These are phyloP conservation scores for Pichia kluyveri DNA, from an alignment of 805 yeast genomes.

Conservation along the genomic window DNA sequence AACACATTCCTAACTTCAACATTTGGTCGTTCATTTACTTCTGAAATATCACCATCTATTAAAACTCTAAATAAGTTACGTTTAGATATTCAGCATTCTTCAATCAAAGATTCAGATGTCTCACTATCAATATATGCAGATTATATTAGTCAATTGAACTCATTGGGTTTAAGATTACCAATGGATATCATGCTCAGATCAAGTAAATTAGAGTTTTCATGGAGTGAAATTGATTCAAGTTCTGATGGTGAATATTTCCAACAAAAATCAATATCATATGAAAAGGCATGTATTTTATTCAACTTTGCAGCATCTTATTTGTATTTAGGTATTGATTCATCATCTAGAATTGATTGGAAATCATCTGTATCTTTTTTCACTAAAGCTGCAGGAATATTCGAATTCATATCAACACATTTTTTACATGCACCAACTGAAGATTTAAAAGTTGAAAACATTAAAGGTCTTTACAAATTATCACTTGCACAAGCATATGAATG, in stretches of 20 bases:
- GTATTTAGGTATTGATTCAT: slow-evolving; percentile 31
- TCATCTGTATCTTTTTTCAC: slow-evolving; percentile 53
- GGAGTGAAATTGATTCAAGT: slow-evolving; percentile 63
- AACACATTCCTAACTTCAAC: slow-evolving; percentile 45
- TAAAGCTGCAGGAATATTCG: slow-evolving; percentile 70
- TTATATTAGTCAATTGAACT: slow-evolving; percentile 76
- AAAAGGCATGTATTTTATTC: slow-evolving; percentile 77
- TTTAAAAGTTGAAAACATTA: slow-evolving; percentile 57
- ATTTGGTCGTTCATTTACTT: slow-evolving; percentile 45
- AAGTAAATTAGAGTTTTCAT: slow-evolving; percentile 45
- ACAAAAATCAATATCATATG: slow-evolving; percentile 81
- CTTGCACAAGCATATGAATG: slow-evolving; percentile 87
- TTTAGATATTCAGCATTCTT: slow-evolving; percentile 44
- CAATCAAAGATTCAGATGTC: slow-evolving; percentile 32
- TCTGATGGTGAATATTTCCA: slow-evolving; percentile 32
- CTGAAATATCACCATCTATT: slow-evolving; percentile 51
- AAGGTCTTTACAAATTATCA: slow-evolving; percentile 54
- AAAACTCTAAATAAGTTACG: slow-evolving; percentile 47
- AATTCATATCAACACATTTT: slow-evolving; percentile 68
- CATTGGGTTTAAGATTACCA: slow-evolving; percentile 70
- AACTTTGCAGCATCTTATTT: slow-evolving; percentile 64
- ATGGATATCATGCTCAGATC: slow-evolving; percentile 30
- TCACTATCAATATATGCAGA: slow-evolving; percentile 36
- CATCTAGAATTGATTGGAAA: slow-evolving; percentile 39
- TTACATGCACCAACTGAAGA: slow-evolving; percentile 84